Evolutionary conservation across 139 green algal genomes (phyloP), one percentile per base, ranked within the genome.

Genomic region (Haematococcus sp.): DNA sequence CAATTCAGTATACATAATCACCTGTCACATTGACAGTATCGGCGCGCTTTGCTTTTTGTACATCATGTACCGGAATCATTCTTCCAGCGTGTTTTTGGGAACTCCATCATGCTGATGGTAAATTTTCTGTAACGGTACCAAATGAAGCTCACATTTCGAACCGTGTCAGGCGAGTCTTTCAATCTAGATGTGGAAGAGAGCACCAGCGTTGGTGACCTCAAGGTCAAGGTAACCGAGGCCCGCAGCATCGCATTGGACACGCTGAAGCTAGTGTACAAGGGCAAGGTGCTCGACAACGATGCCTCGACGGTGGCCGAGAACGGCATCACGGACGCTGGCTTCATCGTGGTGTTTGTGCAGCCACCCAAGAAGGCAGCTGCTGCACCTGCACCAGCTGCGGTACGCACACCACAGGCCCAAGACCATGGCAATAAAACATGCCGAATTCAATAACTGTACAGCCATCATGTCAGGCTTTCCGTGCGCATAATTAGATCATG

Each of bases 321-420:
- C 64, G 80, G 77, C 31, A 82, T 98, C 1, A 82, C 84, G 1
- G 92, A 98, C 68, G 80, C 77, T 1, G 84, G 91, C 58, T 98
- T 99, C 75, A 81, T 97, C 27, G 95, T 99, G 16, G 91, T 98
- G 27, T 98, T 98, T 85, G 77, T 95, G 1, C 84, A 88, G 40
- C 40, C 40, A 49, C 7, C 40, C 40, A 97, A 97, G 89, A 75
- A 86, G 74, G 30, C 81, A 56, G 71, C 84, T 49, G 43, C 71
- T 64, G 56, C 73, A 60, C 33, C 66, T 63, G 52, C 87, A n/a
- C 71, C 40, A 49, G 40, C 40, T 49, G 40, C 40, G 40, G 40
- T 49, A 49, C 40, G 40, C 40, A 19, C 40, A 11, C 7, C 40
- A 11, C 7, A 49, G 11, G 7, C 40, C 40, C 7, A 7, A 49